Evolutionary conservation across 345 rosid species (phyloP), one percentile per base, ranked within the genome.

Genomic region (Durio zibethinus): DNA sequence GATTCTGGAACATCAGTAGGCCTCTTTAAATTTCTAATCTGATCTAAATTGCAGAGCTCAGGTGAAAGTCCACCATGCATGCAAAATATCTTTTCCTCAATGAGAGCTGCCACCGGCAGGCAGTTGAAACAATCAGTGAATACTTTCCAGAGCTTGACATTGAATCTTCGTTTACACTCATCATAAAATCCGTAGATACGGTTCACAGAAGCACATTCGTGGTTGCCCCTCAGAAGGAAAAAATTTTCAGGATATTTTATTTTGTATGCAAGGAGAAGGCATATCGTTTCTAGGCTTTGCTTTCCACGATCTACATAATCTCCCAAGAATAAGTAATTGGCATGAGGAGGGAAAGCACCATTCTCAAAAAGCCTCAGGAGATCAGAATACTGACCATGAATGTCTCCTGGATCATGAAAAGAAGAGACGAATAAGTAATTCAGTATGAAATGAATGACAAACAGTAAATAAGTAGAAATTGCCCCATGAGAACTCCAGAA

Each of bases 61-160:
- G 97, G 98, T 29, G 97, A 94, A 67, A 94, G 90, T 35, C 98
- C 97, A 36, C 97, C 97, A 27, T 92, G 98, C 97, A 92, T 92
- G 81, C 98, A 94, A 71, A 91, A 84, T 76, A 94, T 94, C 87
- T 86, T 85, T 27, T 90, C 94, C 73, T 92, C 97, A 48, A 94
- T 83, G 21, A 91, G 87, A 31, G 98, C 97, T 45, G 98, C 97
- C 65, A 89, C 90, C 0, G 98, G 94, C 16, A 94, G 90, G 88
- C 97, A 93, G 75, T 94, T 93, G 87, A 94, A 94, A 57, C 92
- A 91, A 29, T 91, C 93, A 10, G 97, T 88, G 80, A 94, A 94
- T 23, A 72, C 70, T 84, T 89, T 87, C 98, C 98, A 92, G 66
- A 94, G 84, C 79, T 86, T 83, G 76, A 92, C 86, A 80, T 88